A percentile compares a stretch with the other conserved stretches of the same genome.
Evolutionary conservation across 257 asterid genomes (phyloP).

Genomic region (Salvia splendens): DNA sequence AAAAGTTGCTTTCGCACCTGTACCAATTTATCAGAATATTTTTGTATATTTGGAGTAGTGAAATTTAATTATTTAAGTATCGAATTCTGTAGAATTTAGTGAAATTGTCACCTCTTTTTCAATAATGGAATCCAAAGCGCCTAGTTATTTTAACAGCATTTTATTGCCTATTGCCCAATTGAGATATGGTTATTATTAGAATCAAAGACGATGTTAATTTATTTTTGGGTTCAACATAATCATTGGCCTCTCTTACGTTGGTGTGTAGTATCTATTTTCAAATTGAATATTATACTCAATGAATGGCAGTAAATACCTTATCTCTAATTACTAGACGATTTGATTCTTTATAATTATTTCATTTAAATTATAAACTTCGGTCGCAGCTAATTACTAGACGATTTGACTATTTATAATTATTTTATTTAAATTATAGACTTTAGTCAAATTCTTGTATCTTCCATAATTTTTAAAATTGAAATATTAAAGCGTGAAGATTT

Average conservation of each 20-base stretch:
- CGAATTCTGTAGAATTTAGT: background rate
- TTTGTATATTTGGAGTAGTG: background rate
- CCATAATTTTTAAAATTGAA: too few relatives aligned
- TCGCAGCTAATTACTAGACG: background rate
- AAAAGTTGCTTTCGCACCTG: constrained; percentile 3
- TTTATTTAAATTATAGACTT: too few relatives aligned
- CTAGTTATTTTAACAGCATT: too few relatives aligned
- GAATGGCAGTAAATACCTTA: background rate
- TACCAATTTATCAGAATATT: background rate
- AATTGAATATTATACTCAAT: background rate
- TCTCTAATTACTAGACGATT: background rate
- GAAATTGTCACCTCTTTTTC: background rate
- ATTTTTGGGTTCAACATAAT: background rate
- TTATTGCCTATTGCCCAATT: too few relatives aligned
- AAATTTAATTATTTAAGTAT: too few relatives aligned
- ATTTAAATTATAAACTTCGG: too few relatives aligned
- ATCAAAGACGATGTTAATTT: too few relatives aligned
- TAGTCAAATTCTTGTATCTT: too few relatives aligned
- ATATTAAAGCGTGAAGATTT: too few relatives aligned
- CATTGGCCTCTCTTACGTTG: background rate
- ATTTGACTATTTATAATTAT: background rate
- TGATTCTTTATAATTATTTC: background rate
- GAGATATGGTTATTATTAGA: too few relatives aligned
- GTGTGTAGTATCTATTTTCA: background rate
- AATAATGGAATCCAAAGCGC: background rate